These are phyloP conservation scores for Microdochium trichocladiopsis DNA, from an alignment of 2,329 filamentous ascomycete genomes.

Conservation along the genomic window DNA sequence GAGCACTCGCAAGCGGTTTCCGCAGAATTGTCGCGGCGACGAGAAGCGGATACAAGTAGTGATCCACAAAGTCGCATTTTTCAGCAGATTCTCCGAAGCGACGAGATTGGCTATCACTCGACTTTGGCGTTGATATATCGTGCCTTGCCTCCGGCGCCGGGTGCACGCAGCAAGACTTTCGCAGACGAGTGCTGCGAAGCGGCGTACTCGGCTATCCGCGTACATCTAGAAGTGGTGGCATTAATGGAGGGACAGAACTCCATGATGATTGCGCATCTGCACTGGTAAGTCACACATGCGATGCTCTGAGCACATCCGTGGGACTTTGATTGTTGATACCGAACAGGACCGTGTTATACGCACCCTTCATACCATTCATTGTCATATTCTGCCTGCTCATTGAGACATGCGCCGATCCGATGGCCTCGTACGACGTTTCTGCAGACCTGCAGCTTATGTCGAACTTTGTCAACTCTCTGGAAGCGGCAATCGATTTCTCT, in stretches of 20 bases:
- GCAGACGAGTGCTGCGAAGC: slow-evolving; percentile 32
- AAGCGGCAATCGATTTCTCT: slow-evolving; percentile 34
- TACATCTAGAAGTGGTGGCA: slow-evolving; percentile 31
- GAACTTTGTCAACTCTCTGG: slow-evolving; percentile 43
- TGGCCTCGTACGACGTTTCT: slow-evolving; percentile 18
- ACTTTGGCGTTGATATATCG: slow-evolving; percentile 35
- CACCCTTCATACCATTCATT: slow-evolving; percentile 46
- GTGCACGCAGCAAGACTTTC: slow-evolving; percentile 23
- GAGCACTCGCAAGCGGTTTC: slow-evolving; percentile 15
- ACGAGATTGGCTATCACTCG: slow-evolving; percentile 33
- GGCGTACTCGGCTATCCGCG: slow-evolving; percentile 30
- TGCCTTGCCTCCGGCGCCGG: slow-evolving; percentile 23
- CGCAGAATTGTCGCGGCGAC: slow-evolving; percentile 9
- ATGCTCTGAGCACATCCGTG: neutral
- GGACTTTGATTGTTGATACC: too few species aligned
- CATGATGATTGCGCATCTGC: slow-evolving; percentile 33
- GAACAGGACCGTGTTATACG: slow-evolving; percentile 40
- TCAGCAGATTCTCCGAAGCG: slow-evolving; percentile 26
- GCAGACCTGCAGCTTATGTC: slow-evolving; percentile 36
- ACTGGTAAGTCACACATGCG: slow-evolving; percentile 26
- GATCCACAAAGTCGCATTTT: slow-evolving; percentile 19
- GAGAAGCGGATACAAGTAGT: slow-evolving; percentile 2
- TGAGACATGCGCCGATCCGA: slow-evolving; percentile 23
- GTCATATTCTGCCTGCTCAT: slow-evolving; percentile 43
- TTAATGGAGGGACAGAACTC: slow-evolving; percentile 24